Evolutionary conservation across 306 rosid species (phyloP), one percentile per base, ranked within the genome.

Genomic region (Spatholobus suberectus): DNA sequence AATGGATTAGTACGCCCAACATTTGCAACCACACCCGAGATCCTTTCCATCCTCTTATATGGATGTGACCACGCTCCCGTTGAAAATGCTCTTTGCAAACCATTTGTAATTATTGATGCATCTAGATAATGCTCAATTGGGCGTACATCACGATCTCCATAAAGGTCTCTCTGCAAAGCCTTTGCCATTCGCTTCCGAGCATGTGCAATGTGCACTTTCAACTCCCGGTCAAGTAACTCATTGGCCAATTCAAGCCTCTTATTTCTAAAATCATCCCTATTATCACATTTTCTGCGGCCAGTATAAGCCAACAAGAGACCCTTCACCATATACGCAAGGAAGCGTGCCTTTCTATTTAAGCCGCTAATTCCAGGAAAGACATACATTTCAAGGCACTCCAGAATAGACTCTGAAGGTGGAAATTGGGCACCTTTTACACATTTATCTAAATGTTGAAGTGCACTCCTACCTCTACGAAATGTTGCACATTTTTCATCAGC

Each of bases 21-120:
- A 5, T 81, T 94, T 20, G 94, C 95, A 29, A 96, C 97, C 32
- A 96, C 98, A 38, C 98, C 98, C 12, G 99, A 91, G 65, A 90
- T 94, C 88, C 99, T 94, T 85, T 94, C 99, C 77, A 88, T 78
- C 86, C 90, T 87, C 85, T 96, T 96, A 79, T 84, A 94, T 14
- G 97, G 90, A 87, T 96, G 99, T n/a, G 93, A 79, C 99, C 99
- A 96, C 13, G 98, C 97, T 62, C 99, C 98, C 8, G 98, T 96
- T 37, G 99, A 96, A 86, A 96, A 96, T 71, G 99, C 99, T 81
- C 99, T 83, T 55, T 95, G 90, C 52, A 96, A 92, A 85, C 98
- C 99, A 75, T 92, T 96, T 49, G 99, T 91, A 51, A 96, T 91
- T 70, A 96, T 91, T 49, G 99, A 92, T 47, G 99, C 97, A 75